These are phyloP conservation scores for Aspergillus nanangensis DNA, from an alignment of 495 filamentous ascomycete genomes.

Conservation along the genomic window DNA sequence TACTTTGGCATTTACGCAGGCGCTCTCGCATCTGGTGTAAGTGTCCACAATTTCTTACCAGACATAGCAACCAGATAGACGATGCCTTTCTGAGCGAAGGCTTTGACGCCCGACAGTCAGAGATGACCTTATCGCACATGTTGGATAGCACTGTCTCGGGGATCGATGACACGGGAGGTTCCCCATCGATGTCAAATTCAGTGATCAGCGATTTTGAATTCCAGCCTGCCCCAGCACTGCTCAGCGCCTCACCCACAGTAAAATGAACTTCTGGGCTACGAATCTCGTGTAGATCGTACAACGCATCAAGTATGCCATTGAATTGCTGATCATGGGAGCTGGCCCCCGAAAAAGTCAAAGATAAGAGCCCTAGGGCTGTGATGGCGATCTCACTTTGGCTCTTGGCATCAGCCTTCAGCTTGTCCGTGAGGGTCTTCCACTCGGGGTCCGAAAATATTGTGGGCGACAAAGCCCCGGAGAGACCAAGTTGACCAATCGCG, in stretches of 20 bases:
- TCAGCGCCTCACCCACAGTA: conserved; percentile 79
- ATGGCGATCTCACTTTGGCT: conserved; percentile 80
- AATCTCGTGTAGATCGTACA: conserved; percentile 76
- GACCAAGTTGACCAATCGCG: conserved; percentile 70
- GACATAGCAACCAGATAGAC: conserved; percentile 85
- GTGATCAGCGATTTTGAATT: conserved; percentile 56
- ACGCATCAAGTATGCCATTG: conserved; percentile 47
- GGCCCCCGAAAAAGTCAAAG: conserved; percentile 45
- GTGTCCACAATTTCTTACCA: conserved; percentile 89
- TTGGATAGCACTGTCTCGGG: conserved; percentile 46
- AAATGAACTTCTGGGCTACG: conserved; percentile 84
- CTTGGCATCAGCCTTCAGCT: conserved; percentile 62
- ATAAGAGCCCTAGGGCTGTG: conserved; percentile 62
- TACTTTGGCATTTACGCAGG: conserved; percentile 74
- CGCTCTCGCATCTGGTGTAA: conserved; percentile 62
- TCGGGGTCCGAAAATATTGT: conserved; percentile 31
- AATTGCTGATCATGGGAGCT: conserved; percentile 25
- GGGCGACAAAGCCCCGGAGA: conserved; percentile 54
- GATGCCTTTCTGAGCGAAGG: conserved; percentile 84
- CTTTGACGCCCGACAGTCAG: conserved; percentile 75
- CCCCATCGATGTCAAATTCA: conserved; percentile 58
- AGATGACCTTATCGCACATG: conserved; percentile 63
- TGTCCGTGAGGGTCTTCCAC: conserved; percentile 48
- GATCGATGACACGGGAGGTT: conserved; percentile 32
- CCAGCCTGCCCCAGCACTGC: conserved; percentile 75